Base-by-base conservation (phyloP, 495 filamentous ascomycete species). In the Aspergillus steynii region DNA sequence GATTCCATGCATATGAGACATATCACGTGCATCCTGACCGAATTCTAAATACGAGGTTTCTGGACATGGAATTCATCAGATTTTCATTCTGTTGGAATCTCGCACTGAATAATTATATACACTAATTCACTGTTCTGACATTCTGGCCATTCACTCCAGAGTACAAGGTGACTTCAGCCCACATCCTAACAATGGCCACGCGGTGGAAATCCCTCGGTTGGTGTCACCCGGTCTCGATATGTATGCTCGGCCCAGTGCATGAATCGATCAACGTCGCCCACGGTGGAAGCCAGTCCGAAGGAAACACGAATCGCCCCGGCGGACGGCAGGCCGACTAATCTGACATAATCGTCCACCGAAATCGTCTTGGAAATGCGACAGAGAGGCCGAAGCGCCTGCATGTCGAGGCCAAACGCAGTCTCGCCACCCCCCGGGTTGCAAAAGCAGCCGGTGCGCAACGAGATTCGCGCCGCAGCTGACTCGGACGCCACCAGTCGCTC, bases 381-480 rank as follows among this genome's bases (percentile, higher is more conserved):
- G 31, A 54, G 3, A 5, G 26, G 34, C 2, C 58, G 58, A 5
- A 54, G 50, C 37, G 32, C 12, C 14, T 10, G 50, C 15, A n/a
- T 20, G 25, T 47, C 51, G 29, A 60, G 8, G 15, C 50, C 50
- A 49, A 60, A 54, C 6, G 58, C 58, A 0, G 28, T 48, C 37
- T 60, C 58, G 32, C 32, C 34, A 15, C 50, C 50, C 12, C 58
- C 58, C 3, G 58, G 58, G 28, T 60, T 60, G 51, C 58, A 60
- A 45, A 60, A 60, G 15, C 58, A 60, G 10, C 58, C 58, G 37
- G 58, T 60, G 34, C 58, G 58, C 34, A 60, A 28, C 25, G 58
- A 60, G 28, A 60, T 55, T 5, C 29, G 2, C 26, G 31, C 58
- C 15, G 34, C 37, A 9, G 58, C 50, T 20, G 58, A 60, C 29